phyloP scores from a whole-genome alignment of 2,329 filamentous ascomycete species.

The Pseudogymnoascus sp. region DNA sequence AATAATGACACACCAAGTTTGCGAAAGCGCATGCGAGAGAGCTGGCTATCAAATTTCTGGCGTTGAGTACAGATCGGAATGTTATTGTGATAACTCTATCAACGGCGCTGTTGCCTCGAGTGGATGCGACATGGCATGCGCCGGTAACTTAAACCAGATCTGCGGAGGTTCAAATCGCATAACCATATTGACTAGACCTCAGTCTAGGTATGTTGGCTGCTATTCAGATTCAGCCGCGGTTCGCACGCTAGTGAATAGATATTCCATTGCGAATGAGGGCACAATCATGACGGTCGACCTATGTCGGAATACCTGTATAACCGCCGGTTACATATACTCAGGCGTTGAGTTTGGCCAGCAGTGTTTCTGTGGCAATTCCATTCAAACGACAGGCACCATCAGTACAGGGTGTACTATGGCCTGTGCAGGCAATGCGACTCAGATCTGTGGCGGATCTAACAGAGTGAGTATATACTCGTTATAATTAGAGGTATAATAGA shows the following conservation, averaged over 20 bases:
- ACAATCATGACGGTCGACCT: slow-evolving; percentile 8
- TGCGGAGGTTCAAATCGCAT: slow-evolving; percentile 13
- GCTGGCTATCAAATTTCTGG: not conserved
- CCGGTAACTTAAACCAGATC: slow-evolving; percentile 7
- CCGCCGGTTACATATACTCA: not conserved
- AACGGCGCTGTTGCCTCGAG: not conserved
- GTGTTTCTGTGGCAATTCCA: not conserved
- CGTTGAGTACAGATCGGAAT: not conserved
- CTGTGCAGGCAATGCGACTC: slow-evolving; percentile 15
- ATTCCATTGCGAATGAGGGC: not conserved
- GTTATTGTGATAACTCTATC: not conserved
- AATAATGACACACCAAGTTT: not conserved
- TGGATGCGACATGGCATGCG: slow-evolving; percentile 13
- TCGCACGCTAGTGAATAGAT: not conserved
- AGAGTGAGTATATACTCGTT: not conserved
- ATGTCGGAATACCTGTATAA: not conserved
- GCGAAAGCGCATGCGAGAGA: not conserved
- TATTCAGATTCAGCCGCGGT: not conserved
- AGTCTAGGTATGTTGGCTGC: not conserved
- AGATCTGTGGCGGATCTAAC: slow-evolving; percentile 18
- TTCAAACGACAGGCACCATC: not conserved
- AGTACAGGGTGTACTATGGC: slow-evolving; percentile 14
- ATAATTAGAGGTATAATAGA: not conserved
- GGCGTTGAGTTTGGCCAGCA: not conserved
- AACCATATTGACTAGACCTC: slow-evolving; percentile 5